Base-by-base conservation (phyloP, 495 filamentous ascomycete genomes). In the Platismatia glauca region DNA sequence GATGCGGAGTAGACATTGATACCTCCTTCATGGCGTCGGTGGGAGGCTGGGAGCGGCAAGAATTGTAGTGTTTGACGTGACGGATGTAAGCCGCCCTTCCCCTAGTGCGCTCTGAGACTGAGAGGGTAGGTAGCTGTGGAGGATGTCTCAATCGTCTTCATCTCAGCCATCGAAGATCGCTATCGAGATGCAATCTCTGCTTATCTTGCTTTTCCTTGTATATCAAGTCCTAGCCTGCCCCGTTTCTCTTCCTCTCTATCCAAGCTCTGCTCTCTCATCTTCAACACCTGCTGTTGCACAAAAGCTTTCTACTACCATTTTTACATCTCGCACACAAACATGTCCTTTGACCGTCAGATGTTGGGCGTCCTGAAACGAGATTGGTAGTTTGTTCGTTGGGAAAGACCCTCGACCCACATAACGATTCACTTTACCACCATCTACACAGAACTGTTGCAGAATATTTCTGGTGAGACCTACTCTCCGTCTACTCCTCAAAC, bases 71-170 rank as follows among this genome's bases (percentile, higher is more conserved):
- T 52, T 52, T 52, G 48, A 52, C 48, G 6, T 48, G 22, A 33
- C 50, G 50, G 50, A 53, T 53, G 27, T 7, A 50, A 53, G 29
- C 50, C 50, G 50, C 6, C 48, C 29, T 53, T 53, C 50, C 50
- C 27, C 29, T 53, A 53, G 50, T 16, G 50, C 15, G 16, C 50
- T 18, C 29, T 33, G 29, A 50, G 50, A 16, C 18, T 7, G 3
- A 7, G 13, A 16, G 27, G 11, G 7, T 52, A 29, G 24, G 18
- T 8, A n/a, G n/a, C n/a, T n/a, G n/a, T n/a, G n/a, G n/a, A n/a
- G n/a, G 24, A 15, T 52, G 24, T 52, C 27, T 52, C 7, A 53
- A 53, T 5, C 8, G 22, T 48, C 41, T 43, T 37, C 35, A 37
- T 39, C 38, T n/a, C 41, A n/a, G 18, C 12, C 5, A 31, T 53